These are phyloP conservation scores for Ophiostoma pallidulum DNA, from an alignment of 2,329 filamentous ascomycete species.

Conservation along the genomic window DNA sequence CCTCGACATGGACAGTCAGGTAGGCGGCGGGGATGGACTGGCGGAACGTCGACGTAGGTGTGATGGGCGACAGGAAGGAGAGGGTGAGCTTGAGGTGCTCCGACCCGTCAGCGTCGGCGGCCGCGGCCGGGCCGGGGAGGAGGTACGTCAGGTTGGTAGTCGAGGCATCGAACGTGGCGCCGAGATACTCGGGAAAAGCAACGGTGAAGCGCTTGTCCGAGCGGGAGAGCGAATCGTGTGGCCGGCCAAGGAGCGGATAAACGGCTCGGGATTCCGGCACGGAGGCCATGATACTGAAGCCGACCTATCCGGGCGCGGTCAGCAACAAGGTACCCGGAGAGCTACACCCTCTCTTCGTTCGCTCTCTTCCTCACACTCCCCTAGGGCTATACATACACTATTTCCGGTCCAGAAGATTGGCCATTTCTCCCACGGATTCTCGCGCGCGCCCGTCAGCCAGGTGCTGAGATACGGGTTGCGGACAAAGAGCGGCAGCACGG, in stretches of 20 bases:
- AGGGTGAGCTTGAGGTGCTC: conserved; percentile 31
- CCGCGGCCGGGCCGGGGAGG: conserved; percentile 20
- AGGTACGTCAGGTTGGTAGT: conserved; percentile 32
- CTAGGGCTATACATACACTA: conserved; percentile 16
- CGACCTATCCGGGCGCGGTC: conserved; percentile 27
- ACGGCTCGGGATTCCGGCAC: conserved; percentile 33
- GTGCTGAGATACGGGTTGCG: conserved; percentile 52
- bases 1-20: conserved; percentile 59
- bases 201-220: conserved; percentile 28
- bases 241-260: conserved; percentile 42
- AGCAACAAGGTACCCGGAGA: too few species aligned
- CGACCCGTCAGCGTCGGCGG: conserved; percentile 16
- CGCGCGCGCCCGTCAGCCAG: conserved; percentile 57
- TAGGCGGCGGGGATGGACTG: conserved; percentile 80
- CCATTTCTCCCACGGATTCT: conserved; percentile 73
- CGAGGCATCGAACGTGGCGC: conserved; percentile 19
- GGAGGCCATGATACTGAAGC: conserved; percentile 41
- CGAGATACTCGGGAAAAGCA: conserved; percentile 27
- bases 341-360: too few species aligned
- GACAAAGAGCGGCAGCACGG: conserved; percentile 48
- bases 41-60: conserved; percentile 68
- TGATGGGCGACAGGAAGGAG: conserved; percentile 65
- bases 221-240: conserved; percentile 37
- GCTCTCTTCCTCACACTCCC: too few species aligned
- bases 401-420: conserved; percentile 48